Percentiles rank a stretch among this genome's conserved stretches.
Evolutionary conservation across 2,329 filamentous ascomycete genomes (phyloP).

Genomic region (Phyllosticta capitalensis): DNA sequence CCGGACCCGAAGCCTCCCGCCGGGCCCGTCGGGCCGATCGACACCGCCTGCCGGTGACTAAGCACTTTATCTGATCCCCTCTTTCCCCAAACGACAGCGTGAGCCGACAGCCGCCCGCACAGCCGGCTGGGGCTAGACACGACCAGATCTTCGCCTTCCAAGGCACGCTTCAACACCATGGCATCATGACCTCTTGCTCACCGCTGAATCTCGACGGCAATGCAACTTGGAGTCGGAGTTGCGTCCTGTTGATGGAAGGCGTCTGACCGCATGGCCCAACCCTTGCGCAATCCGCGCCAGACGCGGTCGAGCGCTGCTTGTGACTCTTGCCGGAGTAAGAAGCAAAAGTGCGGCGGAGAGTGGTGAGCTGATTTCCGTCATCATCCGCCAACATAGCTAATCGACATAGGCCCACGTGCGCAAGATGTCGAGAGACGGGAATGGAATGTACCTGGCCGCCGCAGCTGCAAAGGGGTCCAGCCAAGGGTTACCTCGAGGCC

Average conservation of each 20-base stretch:
- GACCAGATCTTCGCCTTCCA: neutral
- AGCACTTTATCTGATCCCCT: neutral
- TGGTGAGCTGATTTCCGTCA: constrained; percentile 1
- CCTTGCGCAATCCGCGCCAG: constrained; percentile 6
- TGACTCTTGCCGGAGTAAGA: constrained; percentile 9
- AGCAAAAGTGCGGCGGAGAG: constrained; percentile 11
- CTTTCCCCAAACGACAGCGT: too few relatives aligned
- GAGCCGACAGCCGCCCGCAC: neutral
- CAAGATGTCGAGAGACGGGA: constrained; percentile 9
- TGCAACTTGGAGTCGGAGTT: neutral
- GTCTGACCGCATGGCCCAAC: constrained; percentile 1
- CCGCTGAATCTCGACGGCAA: neutral
- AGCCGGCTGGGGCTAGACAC: neutral
- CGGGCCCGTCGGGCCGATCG: neutral
- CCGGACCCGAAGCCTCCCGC: neutral
- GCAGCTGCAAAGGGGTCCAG: constrained; percentile 9
- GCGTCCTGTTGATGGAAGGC: neutral
- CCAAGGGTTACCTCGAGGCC: constrained; percentile 10
- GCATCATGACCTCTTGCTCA: neutral
- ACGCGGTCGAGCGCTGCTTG: constrained; percentile 10
- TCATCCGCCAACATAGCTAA: neutral
- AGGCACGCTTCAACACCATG: neutral
- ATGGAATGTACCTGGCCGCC: constrained; percentile 8
- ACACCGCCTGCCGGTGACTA: neutral
- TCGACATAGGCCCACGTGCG: constrained; percentile 3